Conservation (phyloP, 768 basidiomycete species). For the Russula ochroleuca region DNA sequence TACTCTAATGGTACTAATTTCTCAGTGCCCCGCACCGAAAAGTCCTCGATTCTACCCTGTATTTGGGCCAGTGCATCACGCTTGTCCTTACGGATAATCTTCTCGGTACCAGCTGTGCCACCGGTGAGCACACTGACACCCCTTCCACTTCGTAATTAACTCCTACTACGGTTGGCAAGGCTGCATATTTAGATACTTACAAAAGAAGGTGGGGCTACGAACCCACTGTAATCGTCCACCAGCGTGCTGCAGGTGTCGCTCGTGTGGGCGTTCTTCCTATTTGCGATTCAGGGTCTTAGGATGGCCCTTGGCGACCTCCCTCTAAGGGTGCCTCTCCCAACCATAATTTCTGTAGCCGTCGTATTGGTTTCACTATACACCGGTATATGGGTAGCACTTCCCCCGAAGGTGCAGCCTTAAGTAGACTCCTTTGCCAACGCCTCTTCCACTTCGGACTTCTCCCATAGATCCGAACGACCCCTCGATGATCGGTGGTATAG, state of each 20-base stretch:
- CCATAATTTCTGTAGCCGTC: background rate
- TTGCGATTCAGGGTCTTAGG: slow-evolving; percentile 22
- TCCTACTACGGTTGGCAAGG: too few relatives aligned
- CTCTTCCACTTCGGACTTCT: too few relatives aligned
- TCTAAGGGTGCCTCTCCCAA: background rate
- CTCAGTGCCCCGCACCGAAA: background rate
- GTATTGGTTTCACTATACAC: background rate
- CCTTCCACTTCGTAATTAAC: too few relatives aligned
- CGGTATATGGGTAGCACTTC: too few relatives aligned
- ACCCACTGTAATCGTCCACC: slow-evolving; percentile 18
- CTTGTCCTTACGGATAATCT: slow-evolving; percentile 1
- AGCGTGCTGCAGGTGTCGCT: slow-evolving; percentile 9
- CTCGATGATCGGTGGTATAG: too few relatives aligned
- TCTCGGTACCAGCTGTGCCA: too few relatives aligned
- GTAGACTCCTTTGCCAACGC: too few relatives aligned
- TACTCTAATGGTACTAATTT: background rate
- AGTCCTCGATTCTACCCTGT: slow-evolving; percentile 4
- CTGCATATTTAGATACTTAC: too few relatives aligned
- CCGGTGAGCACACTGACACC: too few relatives aligned
- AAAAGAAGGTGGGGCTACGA: too few relatives aligned
- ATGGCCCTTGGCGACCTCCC: slow-evolving; percentile 4
- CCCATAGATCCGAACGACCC: too few relatives aligned
- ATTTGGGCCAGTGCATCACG: background rate
- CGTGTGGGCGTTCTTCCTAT: slow-evolving; percentile 5
- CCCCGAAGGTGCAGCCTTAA: too few relatives aligned